phyloP scores from a whole-genome alignment of 2,329 filamentous ascomycete genomes.

The Fusarium poae region DNA sequence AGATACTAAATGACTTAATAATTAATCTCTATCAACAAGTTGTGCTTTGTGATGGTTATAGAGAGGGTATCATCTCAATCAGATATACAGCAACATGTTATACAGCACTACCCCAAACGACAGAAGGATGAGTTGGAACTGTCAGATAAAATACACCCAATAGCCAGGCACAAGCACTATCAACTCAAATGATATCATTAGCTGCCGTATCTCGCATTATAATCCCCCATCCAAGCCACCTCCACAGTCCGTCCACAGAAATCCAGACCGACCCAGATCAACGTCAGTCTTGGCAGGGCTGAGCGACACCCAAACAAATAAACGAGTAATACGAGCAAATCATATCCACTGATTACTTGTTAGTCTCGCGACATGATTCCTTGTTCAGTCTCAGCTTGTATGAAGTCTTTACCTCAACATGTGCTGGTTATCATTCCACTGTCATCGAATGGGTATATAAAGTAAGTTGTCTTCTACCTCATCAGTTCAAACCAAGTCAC shows the following conservation, averaged over 20 bases:
- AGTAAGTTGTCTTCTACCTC: not conserved
- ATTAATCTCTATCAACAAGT: no score
- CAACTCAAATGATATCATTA: not conserved
- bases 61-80: no score
- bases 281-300: slow-evolving; percentile 29
- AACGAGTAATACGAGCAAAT: slow-evolving; percentile 36
- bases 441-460: slow-evolving; percentile 17
- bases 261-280: slow-evolving; percentile 4
- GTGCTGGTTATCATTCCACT: not conserved
- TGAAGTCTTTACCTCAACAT: not conserved
- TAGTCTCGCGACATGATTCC: slow-evolving; percentile 42
- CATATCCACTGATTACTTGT: slow-evolving; percentile 8
- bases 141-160: not conserved
- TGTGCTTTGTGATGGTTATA: accelerated
- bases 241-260: slow-evolving; percentile 11
- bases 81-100: no score
- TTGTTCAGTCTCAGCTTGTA: not conserved
- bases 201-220: slow-evolving; percentile 21
- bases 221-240: slow-evolving; percentile 19
- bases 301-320: slow-evolving; percentile 11
- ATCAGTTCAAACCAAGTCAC: not conserved
- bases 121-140: not conserved
- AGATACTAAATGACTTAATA: no score
- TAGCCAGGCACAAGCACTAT: not conserved
- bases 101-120: not conserved